Evolutionary conservation across 2,329 filamentous ascomycete genomes (phyloP), one percentile per base, ranked within the genome.

Genomic region (Colletotrichum noveboracense): DNA sequence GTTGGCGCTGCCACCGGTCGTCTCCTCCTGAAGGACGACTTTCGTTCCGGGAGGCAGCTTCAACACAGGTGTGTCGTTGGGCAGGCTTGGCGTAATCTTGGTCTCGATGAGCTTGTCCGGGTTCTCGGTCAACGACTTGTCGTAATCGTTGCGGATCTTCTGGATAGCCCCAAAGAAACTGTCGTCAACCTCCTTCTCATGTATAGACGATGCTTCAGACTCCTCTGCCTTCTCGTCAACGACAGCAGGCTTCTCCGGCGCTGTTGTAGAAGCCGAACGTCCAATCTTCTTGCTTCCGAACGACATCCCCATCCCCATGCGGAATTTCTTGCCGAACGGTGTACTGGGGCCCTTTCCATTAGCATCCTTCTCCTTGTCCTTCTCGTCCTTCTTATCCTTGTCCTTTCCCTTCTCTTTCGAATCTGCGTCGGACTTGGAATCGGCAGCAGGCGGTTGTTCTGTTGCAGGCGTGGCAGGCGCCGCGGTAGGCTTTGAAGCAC

Each of bases 261-360:
- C 90, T 30, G 90, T 91, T 0, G 91, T 91, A 6, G 93, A 93
- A 6, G 90, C 87, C 4, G 93, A 93, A 18, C 95, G 91, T 14
- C 92, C 92, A 16, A 96, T 88, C 84, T 98, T 98, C 87, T 97
- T 98, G 80, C 93, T 94, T 79, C 93, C 93, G 80, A 96, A 96
- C 1, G 93, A 92, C 78, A 80, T 80, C 76, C 89, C 90, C 91
- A 95, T 94, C 60, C 94, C 92, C 76, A 79, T 80, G 64, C 94
- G 92, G 84, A 98, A 96, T 80, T 95, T 95, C 86, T 96, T 97
- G 58, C 94, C 92, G 82, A 98, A 97, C 7, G 95, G 87, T 3
- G 90, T 93, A 71, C 88, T 86, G 6, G 87, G 86, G 3, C 88
- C 86, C 79, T 94, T 94, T 14, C 88, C 86, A 71, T 88, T 93